Conservation (phyloP, 2,329 filamentous ascomycete species). For the Alternaria sp. region DNA sequence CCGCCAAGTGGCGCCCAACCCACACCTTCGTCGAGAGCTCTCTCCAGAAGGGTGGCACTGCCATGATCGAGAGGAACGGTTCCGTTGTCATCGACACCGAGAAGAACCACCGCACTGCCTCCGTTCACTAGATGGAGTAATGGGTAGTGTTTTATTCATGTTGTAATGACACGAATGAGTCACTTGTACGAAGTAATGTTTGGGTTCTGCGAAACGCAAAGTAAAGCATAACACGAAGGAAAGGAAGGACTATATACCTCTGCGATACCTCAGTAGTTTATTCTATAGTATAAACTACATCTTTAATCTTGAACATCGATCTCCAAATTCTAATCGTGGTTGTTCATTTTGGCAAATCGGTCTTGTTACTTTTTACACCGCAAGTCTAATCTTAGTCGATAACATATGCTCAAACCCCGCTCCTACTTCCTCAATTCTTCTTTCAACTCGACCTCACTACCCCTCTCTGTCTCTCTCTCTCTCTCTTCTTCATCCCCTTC, state of each 20-base stretch:
- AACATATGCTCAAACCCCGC: background rate
- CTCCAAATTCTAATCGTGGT: background rate
- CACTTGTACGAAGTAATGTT: slow-evolving; percentile 7
- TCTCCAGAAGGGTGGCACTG: slow-evolving; percentile 2
- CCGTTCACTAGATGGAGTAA: slow-evolving; percentile 1
- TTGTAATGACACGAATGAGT: background rate
- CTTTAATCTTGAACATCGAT: background rate
- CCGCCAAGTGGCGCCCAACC: slow-evolving; percentile 67
- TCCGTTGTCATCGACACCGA: slow-evolving; percentile 3
- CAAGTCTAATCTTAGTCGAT: background rate
- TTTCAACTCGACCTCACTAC: slow-evolving; percentile 16
- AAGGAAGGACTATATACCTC: background rate
- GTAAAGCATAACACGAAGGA: slow-evolving; percentile 1
- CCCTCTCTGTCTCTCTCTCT: background rate
- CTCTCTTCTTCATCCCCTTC: background rate
- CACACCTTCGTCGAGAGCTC: slow-evolving; percentile 5
- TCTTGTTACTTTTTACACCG: too few relatives aligned
- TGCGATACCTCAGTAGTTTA: slow-evolving; percentile 3
- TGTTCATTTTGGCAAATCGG: too few relatives aligned
- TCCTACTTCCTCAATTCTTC: slow-evolving; percentile 18
- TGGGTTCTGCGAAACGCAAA: background rate
- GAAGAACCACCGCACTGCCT: slow-evolving; percentile 6
- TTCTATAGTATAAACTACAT: slow-evolving; percentile 5
- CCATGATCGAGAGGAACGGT: slow-evolving; percentile 5
- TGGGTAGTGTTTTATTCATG: background rate